These are phyloP conservation scores for Microstegium vimineum DNA, from an alignment of 176 grass and related monocot genomes.

Conservation along the genomic window DNA sequence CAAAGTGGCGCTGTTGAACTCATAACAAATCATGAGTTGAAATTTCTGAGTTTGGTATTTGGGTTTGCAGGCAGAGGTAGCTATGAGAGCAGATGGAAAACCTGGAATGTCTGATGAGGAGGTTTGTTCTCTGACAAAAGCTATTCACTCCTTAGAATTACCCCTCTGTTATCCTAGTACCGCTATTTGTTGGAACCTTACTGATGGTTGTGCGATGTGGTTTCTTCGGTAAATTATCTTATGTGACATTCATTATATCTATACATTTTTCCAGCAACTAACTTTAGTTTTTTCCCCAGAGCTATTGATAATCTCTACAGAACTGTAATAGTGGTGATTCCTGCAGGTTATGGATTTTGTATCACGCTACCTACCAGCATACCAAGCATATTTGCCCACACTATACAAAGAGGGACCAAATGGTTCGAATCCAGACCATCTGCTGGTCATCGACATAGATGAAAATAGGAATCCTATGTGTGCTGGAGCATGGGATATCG, in stretches of 20 bases:
- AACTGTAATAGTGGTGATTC: slow-evolving; percentile 11
- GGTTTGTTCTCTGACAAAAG: slow-evolving; percentile 39
- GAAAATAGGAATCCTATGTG: slow-evolving; percentile 64
- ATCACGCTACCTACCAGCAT: slow-evolving; percentile 91
- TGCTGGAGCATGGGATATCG: slow-evolving; percentile 3
- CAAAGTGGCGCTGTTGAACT: background rate
- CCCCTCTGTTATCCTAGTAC: background rate
- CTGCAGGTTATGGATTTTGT: slow-evolving; percentile 94
- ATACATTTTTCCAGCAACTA: background rate
- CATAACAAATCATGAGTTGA: background rate
- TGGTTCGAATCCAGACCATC: slow-evolving; percentile 50
- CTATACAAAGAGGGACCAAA: slow-evolving; percentile 81
- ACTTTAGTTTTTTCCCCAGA: background rate
- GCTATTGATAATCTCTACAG: background rate
- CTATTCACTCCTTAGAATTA: no score
- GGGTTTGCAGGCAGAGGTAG: slow-evolving; percentile 73
- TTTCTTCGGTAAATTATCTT: slow-evolving; percentile 9
- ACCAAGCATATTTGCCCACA: slow-evolving; percentile 79
- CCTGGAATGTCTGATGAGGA: slow-evolving; percentile 95
- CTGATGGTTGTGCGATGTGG: background rate
- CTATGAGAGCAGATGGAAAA: slow-evolving; percentile 95
- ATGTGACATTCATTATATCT: background rate
- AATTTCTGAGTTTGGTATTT: slow-evolving; percentile 26
- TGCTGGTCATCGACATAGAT: slow-evolving; percentile 89
- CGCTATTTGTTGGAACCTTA: background rate